These are phyloP conservation scores for Eucalyptus rudis DNA, from an alignment of 345 rosid species.

Conservation along the genomic window DNA sequence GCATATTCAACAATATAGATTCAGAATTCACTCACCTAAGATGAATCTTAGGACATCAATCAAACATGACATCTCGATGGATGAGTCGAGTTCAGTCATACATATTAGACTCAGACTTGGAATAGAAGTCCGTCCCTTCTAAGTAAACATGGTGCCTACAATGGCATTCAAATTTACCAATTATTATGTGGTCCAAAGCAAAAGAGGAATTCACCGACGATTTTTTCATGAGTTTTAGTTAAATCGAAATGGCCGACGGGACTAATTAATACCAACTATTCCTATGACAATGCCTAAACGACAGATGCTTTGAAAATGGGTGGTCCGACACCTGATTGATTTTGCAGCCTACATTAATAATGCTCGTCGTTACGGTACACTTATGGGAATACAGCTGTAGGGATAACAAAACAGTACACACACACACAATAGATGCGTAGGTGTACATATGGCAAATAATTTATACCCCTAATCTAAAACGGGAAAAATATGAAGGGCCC, in stretches of 20 bases:
- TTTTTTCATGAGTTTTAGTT: not conserved
- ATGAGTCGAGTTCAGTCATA: not conserved
- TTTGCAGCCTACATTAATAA: not conserved
- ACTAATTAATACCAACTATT: not conserved
- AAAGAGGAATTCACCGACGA: no score
- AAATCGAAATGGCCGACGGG: rapidly evolving
- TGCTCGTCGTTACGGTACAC: not conserved
- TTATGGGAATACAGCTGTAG: not conserved
- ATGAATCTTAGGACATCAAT: not conserved
- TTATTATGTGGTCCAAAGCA: not conserved
- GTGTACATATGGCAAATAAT: not conserved
- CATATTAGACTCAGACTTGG: not conserved
- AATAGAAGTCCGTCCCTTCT: not conserved
- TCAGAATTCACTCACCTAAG: not conserved
- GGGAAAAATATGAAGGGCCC: not conserved
- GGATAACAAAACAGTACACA: not conserved
- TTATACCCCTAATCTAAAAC: not conserved
- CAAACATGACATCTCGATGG: not conserved
- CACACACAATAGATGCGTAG: not conserved
- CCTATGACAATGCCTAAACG: not conserved
- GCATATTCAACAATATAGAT: not conserved
- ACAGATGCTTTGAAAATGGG: not conserved
- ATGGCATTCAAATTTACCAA: not conserved
- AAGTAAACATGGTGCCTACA: not conserved
- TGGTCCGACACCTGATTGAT: not conserved